Percentiles rank a stretch among this genome's conserved stretches.
phyloP scores from a whole-genome alignment of 116 monocot species.

The Trichopus zeylanicus region DNA sequence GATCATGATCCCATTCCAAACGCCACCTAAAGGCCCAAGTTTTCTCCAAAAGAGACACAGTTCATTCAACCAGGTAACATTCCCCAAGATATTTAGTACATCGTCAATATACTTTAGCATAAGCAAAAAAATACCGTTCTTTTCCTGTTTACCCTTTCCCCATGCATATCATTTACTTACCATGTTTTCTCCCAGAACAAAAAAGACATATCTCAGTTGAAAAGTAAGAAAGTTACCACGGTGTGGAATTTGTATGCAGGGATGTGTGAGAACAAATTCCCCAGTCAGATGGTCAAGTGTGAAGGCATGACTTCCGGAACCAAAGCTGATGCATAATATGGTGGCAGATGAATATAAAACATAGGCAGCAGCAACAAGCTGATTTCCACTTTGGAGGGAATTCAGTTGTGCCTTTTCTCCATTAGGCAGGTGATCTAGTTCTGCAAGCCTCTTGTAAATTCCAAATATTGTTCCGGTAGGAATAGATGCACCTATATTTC shows the following conservation, averaged over 20 bases:
- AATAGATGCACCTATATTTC: conserved; percentile 94
- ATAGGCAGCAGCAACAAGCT: conserved; percentile 83
- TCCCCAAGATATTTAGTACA: no score
- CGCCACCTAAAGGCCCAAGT: no score
- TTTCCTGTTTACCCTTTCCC: no score
- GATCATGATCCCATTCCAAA: no score
- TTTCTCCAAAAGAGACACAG: no score
- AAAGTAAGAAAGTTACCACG: conserved; percentile 34
- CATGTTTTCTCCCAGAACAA: neutral
- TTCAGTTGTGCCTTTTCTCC: conserved; percentile 85
- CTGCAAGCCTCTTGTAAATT: conserved; percentile 67
- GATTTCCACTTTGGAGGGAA: conserved; percentile 72
- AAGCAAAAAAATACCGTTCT: no score
- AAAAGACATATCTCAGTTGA: neutral
- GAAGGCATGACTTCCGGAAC: conserved; percentile 86
- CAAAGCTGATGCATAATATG: conserved; percentile 80
- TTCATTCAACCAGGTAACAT: no score
- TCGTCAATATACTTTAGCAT: no score
- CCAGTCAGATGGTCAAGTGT: conserved; percentile 74
- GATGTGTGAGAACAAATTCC: conserved; percentile 90
- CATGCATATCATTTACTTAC: neutral
- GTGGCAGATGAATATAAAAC: conserved; percentile 95
- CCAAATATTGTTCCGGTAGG: conserved; percentile 98
- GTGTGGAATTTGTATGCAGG: conserved; percentile 50
- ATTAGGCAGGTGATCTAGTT: conserved; percentile 64